Evolutionary conservation across 2,329 filamentous ascomycete genomes (phyloP).

Genomic region (Beauveria pseudobassiana): DNA sequence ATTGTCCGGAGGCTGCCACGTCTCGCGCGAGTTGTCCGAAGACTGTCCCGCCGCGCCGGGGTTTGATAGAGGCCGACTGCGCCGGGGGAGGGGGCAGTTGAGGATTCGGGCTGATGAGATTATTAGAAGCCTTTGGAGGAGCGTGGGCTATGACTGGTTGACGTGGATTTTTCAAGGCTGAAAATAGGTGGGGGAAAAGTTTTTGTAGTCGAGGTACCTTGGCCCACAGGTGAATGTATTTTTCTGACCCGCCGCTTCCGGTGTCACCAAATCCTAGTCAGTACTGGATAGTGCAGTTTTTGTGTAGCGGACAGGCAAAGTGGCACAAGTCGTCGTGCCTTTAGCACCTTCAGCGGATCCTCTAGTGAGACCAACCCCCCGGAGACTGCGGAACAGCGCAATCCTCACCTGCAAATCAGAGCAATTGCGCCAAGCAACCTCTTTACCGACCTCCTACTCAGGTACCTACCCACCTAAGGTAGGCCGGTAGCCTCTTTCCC

Average conservation of each 20-base stretch:
- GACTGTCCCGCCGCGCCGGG: background rate
- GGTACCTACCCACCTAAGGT: too few relatives aligned
- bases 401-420: background rate
- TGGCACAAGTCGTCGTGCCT: constrained; percentile 5
- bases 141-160: too few relatives aligned
- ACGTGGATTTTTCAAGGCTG: background rate
- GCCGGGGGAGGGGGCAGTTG: background rate
- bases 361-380: background rate
- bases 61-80: constrained; percentile 2
- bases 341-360: background rate
- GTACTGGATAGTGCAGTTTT: background rate
- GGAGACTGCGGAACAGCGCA: background rate
- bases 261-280: background rate
- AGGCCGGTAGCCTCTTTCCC: background rate
- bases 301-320: background rate
- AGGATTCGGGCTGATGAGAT: background rate
- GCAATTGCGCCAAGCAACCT: background rate
- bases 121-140: too few relatives aligned
- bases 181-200: background rate
- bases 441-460: too few relatives aligned
- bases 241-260: constrained; percentile 5
- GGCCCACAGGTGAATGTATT: constrained; percentile 6
- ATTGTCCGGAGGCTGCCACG: background rate
- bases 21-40: background rate
- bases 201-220: constrained; percentile 3